Percentiles rank a stretch among this genome's conserved stretches.
phyloP scores from a whole-genome alignment of 1,139 yeast genomes.

The Meyerozyma athensensis region DNA sequence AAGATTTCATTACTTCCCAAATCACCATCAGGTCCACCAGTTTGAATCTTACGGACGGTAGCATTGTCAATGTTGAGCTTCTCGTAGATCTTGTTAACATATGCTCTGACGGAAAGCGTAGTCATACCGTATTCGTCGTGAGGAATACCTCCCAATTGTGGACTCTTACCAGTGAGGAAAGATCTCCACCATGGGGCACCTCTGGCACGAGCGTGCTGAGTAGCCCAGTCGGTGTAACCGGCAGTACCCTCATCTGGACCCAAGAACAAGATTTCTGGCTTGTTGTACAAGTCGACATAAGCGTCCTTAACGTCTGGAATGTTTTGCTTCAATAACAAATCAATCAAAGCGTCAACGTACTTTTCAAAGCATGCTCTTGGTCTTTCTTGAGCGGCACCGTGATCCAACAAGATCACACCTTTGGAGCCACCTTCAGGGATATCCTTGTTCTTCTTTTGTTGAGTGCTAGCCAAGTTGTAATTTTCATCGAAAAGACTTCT shows the following conservation, averaged over 20 bases:
- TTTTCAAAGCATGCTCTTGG: constrained; percentile 87
- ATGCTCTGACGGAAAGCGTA: constrained; percentile 87
- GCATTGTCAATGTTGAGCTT: constrained; percentile 60
- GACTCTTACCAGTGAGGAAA: constrained; percentile 93
- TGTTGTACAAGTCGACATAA: constrained; percentile 77
- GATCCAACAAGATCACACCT: constrained; percentile 88
- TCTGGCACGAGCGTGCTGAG: constrained; percentile 84
- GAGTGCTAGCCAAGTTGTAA: constrained; percentile 92
- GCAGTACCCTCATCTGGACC: constrained; percentile 99
- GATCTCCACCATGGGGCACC: constrained; percentile 99
- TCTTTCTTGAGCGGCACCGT: constrained; percentile 73
- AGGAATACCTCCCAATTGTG: constrained; percentile 92
- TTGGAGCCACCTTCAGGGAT: constrained; percentile 99
- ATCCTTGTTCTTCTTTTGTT: constrained; percentile 95
- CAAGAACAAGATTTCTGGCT: constrained; percentile 87
- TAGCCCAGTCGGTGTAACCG: constrained; percentile 96
- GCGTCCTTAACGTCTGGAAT: constrained; percentile 78
- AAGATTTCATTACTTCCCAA: constrained; percentile 93
- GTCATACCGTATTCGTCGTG: constrained; percentile 99
- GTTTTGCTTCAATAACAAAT: constrained; percentile 69
- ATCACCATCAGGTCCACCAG: constrained; percentile 99
- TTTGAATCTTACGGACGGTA: constrained; percentile 73
- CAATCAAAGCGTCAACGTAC: constrained; percentile 87
- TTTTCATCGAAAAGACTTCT: constrained; percentile 93
- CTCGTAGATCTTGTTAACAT: constrained; percentile 83